phyloP scores from a whole-genome alignment of 2,329 filamentous ascomycete genomes.

The Fusarium solani-melongenae region DNA sequence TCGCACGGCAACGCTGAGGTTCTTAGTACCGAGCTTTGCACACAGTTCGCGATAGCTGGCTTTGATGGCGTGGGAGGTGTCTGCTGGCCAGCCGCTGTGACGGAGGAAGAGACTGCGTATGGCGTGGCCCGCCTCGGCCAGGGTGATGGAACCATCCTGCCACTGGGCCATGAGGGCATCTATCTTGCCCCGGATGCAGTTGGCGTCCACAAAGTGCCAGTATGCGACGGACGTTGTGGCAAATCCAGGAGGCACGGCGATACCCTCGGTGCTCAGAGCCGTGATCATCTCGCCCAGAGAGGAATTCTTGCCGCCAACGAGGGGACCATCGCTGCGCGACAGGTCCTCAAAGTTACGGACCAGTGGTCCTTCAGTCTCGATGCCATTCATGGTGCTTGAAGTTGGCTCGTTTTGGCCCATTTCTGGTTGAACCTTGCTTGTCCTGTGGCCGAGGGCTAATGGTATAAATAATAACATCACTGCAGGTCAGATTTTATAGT shows the following conservation, averaged over 20 bases:
- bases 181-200: constrained; percentile 47
- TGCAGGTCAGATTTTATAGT: neutral
- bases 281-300: constrained; percentile 53
- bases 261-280: constrained; percentile 41
- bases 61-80: constrained; percentile 44
- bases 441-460: neutral
- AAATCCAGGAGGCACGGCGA: constrained; percentile 49
- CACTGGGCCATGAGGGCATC: constrained; percentile 43
- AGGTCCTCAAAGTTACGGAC: constrained; percentile 13
- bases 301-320: constrained; percentile 53
- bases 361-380: neutral
- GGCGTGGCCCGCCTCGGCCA: constrained; percentile 46
- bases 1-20: constrained; percentile 50
- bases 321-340: constrained; percentile 9
- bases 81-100: constrained; percentile 44
- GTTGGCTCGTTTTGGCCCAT: neutral
- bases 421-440: neutral
- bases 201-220: constrained; percentile 48
- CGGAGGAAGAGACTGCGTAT: constrained; percentile 46
- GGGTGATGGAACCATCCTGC: constrained; percentile 42
- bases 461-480: neutral
- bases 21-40: constrained; percentile 22
- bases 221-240: constrained; percentile 49
- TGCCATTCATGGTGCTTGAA: neutral
- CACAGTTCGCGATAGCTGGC: constrained; percentile 45